Conservation (phyloP, 164 flowering plant genomes). For the Vitis vinifera region DNA sequence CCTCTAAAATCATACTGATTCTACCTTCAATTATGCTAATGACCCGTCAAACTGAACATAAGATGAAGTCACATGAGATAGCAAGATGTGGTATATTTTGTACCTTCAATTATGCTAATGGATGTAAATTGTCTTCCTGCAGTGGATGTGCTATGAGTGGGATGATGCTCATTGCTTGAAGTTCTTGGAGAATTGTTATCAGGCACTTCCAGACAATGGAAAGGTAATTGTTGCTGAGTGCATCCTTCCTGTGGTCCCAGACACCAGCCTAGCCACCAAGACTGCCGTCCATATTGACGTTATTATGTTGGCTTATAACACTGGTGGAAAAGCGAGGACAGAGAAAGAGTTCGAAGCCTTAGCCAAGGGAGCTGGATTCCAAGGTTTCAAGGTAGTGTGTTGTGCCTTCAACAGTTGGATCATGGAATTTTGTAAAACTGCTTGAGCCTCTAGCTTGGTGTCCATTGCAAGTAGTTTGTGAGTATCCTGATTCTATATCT, state of each 20-base stretch:
- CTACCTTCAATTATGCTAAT: too few species aligned
- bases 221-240: constrained; percentile 71
- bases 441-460: constrained; percentile 3
- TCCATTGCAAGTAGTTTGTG: not conserved
- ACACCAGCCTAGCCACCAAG: constrained; percentile 39
- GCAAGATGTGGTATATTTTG: too few species aligned
- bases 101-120: not conserved
- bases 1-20: too few species aligned
- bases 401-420: constrained; percentile 54
- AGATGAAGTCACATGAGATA: too few species aligned
- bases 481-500: not conserved
- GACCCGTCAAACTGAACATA: too few species aligned
- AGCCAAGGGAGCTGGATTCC: constrained; percentile 72
- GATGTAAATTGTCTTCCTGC: constrained; percentile 4
- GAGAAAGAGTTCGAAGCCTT: constrained; percentile 60
- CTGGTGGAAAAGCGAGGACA: constrained; percentile 88
- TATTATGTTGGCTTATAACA: constrained; percentile 77
- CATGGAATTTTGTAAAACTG: constrained; percentile 69
- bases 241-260: constrained; percentile 59
- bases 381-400: constrained; percentile 39
- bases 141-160: constrained; percentile 94
- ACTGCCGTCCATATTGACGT: constrained; percentile 47
- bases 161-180: constrained; percentile 76
- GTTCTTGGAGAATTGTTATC: constrained; percentile 70
- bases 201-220: constrained; percentile 65